Evolutionary conservation across 345 rosid genomes (phyloP).

Genomic region (Geranium rotundifolium): DNA sequence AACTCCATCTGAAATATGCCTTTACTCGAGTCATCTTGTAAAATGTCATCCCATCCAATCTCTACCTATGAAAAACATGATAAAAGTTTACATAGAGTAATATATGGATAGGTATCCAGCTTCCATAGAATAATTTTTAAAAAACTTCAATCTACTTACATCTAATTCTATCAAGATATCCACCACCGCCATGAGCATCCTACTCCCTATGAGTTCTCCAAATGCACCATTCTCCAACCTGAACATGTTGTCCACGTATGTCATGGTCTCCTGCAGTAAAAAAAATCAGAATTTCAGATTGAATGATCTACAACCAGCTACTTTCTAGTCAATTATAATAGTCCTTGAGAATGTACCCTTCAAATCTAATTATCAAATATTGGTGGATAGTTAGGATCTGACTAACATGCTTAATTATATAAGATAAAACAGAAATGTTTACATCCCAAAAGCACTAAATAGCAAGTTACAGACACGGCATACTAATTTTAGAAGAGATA

Average conservation of each 20-base stretch:
- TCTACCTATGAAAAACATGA: conserved; percentile 30
- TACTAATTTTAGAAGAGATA: not conserved
- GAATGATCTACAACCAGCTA: not conserved
- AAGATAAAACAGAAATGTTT: too few species aligned
- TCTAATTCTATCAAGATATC: conserved; percentile 64
- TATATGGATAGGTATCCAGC: not conserved
- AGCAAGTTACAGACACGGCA: not conserved
- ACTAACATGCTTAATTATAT: too few species aligned
- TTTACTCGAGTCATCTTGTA: conserved; percentile 45
- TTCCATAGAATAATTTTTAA: not conserved
- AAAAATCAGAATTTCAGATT: conserved; percentile 4
- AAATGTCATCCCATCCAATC: conserved; percentile 63
- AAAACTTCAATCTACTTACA: conserved; percentile 33
- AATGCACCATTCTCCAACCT: conserved; percentile 60
- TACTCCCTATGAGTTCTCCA: conserved; percentile 58
- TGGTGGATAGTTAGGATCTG: not conserved
- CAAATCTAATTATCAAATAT: not conserved
- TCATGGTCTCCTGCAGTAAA: conserved; percentile 22
- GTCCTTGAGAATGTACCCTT: too few species aligned
- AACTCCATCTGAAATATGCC: conserved; percentile 66
- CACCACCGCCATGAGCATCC: conserved; percentile 54
- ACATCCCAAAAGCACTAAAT: not conserved
- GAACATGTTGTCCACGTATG: conserved; percentile 70
- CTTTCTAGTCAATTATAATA: too few species aligned
- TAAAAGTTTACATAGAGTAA: not conserved